Evolutionary conservation across 768 basidiomycete species (phyloP), one percentile per base, ranked within the genome.

Genomic region (Rubroboletus pulcherrimus): DNA sequence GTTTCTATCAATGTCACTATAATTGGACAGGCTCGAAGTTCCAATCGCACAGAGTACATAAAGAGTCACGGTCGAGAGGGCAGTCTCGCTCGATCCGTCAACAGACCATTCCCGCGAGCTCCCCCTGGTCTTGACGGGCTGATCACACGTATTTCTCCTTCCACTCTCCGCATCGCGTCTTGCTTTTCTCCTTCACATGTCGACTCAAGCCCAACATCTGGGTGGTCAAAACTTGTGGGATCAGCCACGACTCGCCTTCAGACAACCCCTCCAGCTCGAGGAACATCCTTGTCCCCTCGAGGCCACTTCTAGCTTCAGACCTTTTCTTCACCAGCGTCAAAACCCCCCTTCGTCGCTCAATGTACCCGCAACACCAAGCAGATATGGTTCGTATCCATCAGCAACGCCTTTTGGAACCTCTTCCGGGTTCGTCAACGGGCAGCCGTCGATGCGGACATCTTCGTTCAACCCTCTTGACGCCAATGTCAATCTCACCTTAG

Each of bases 251-350:
- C 64, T 56, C 49, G 2, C 55, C 2, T 44, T 64, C 47, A 59
- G 47, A 11, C 64, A 57, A 4, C 48, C 65, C 10, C 58, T 64
- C 9, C 66, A 71, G 26, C 71, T 73, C 44, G 70, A 73, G 24
- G 69, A 73, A 24, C 54, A n/a, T 2, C 43, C 60, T 0, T 65
- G 61, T 49, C 15, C 65, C 19, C 37, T 71, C 15, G 57, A 69
- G 4, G 1, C 57, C 29, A 33, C 58, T 3, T 12, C 54, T 7
- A 30, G 15, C 31, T 11, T 44, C 30, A 62, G 29, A n/a, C 50
- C 8, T 8, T 49, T 49, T 10, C 35, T 48, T 10, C 71, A 61
- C 5, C 65, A 60, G 15, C 54, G 15, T 15, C 66, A 53, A 24
- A 29, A 53, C 3, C 29, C 53, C 1, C 51, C 59, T 6, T 35